A percentile compares a stretch with the other conserved stretches of the same genome.
Conservation (phyloP, 1,284 basidiomycete species). For the Thelephora terrestris region DNA sequence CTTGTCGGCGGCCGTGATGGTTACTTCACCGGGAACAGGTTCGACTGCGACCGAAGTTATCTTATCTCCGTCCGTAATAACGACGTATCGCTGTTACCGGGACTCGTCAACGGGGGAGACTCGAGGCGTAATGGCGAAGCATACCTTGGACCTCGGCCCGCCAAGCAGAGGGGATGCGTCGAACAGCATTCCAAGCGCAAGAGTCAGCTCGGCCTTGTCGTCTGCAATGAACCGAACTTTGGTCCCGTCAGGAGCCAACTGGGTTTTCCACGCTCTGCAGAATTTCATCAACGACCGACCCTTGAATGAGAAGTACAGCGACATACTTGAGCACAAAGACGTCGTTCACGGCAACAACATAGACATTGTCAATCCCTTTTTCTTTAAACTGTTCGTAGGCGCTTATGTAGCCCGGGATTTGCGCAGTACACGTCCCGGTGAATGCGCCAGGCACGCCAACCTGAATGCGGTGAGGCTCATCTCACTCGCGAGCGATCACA, state of each 20-base stretch:
- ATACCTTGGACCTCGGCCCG: constrained; percentile 54
- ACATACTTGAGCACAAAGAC: constrained; percentile 52
- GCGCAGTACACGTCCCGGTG: constrained; percentile 38
- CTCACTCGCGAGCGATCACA: background rate
- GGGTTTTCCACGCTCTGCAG: constrained; percentile 62
- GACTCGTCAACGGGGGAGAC: background rate
- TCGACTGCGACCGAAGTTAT: constrained; percentile 51
- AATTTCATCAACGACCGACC: constrained; percentile 4
- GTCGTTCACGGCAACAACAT: constrained; percentile 65
- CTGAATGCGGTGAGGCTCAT: constrained; percentile 19
- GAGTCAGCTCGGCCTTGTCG: constrained; percentile 48
- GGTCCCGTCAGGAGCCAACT: constrained; percentile 44
- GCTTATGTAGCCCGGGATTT: constrained; percentile 60
- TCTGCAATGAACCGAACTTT: constrained; percentile 60
- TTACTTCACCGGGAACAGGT: constrained; percentile 41
- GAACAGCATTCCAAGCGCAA: constrained; percentile 51
- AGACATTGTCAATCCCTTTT: constrained; percentile 62
- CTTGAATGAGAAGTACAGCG: background rate
- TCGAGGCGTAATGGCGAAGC: constrained; percentile 5
- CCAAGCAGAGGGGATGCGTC: constrained; percentile 56
- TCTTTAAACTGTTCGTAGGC: constrained; percentile 51
- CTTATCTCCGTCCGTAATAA: constrained; percentile 46
- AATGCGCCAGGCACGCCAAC: constrained; percentile 57
- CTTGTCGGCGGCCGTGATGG: constrained; percentile 46
- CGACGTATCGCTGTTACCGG: constrained; percentile 39